Conservation (phyloP, 768 basidiomycete genomes). For the Rhodotorula taiwanensis region DNA sequence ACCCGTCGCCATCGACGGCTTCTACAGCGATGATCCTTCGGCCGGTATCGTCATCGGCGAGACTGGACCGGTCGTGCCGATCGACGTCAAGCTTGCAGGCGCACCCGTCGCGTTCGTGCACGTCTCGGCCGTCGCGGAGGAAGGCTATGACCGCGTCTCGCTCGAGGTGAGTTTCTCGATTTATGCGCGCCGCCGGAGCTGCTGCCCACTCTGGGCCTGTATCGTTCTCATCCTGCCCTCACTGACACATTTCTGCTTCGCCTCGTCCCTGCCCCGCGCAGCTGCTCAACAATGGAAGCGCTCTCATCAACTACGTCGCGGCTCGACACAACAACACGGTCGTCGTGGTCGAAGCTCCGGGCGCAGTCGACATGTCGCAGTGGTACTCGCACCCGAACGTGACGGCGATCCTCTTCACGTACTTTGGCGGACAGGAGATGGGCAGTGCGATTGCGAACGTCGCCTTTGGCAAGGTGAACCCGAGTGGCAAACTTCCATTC, state of each 20-base stretch:
- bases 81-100: constrained; percentile 23
- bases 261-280: too few relatives aligned
- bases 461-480: constrained; percentile 58
- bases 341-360: constrained; percentile 39
- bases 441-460: constrained; percentile 58
- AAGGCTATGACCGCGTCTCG: constrained; percentile 36
- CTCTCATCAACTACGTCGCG: constrained; percentile 40
- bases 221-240: too few relatives aligned
- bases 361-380: constrained; percentile 52
- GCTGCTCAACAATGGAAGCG: constrained; percentile 33
- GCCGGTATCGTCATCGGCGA: neutral
- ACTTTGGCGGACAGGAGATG: constrained; percentile 49
- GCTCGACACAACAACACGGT: constrained; percentile 36
- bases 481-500: constrained; percentile 55
- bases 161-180: constrained; percentile 32
- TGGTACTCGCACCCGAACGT: constrained; percentile 49
- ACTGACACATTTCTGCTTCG: too few relatives aligned
- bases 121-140: constrained; percentile 23
- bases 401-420: constrained; percentile 4
- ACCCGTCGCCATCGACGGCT: constrained; percentile 22
- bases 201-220: too few relatives aligned
- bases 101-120: constrained; percentile 28
- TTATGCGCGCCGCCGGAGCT: too few relatives aligned
- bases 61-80: neutral
- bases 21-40: constrained; percentile 6